Base-by-base conservation (phyloP, 2,329 filamentous ascomycete species). In the Colletotrichum chrysophilum region DNA sequence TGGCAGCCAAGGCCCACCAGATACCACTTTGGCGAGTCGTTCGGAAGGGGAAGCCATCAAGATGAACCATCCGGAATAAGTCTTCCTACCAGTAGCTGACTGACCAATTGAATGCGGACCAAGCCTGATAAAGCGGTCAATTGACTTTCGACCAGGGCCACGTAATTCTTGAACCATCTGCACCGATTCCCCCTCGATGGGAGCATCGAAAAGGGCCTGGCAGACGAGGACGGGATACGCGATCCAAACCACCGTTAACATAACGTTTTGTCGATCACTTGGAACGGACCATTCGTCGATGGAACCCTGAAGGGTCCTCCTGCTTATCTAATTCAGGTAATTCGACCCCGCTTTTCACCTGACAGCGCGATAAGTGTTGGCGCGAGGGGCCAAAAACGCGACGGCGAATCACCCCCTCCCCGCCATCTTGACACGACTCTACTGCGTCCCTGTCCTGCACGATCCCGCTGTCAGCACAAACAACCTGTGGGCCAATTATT, bases 291-390 rank as follows among this genome's bases (percentile, higher is more conserved):
- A 62, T 62, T 62, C 30, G 2, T 34, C 6, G 58, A 32, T 62
- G 58, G 30, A 32, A 36, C 58, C 58, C 12, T 21, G n/a, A 24
- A 36, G 30, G 58, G 30, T 21, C 58, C 58, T 21, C 43, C n/a
- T 21, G 58, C 30, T 62, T 62, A 62, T 13, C 28, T 62, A 62
- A 62, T 21, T 21, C 18, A 2, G 4, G 32, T n/a, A 34, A 62
- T 62, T 21, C 5, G 55, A n/a, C 5, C 9, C 58, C 28, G 34
- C 58, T 26, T 36, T 8, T 74, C 74, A 76, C 74, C 74, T 76
- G 74, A 76, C 24, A 74, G 14, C 74, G 74, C 74, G 74, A 73
- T 34, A 56, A 36, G n/a, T 76, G 70, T 21, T 30, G 60, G 73
- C 62, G 69, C 61, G 38, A 34, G 34, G 30, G 61, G 6, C 34